Conservation (phyloP, 768 basidiomycete genomes). For the Sarcodon sp. region DNA sequence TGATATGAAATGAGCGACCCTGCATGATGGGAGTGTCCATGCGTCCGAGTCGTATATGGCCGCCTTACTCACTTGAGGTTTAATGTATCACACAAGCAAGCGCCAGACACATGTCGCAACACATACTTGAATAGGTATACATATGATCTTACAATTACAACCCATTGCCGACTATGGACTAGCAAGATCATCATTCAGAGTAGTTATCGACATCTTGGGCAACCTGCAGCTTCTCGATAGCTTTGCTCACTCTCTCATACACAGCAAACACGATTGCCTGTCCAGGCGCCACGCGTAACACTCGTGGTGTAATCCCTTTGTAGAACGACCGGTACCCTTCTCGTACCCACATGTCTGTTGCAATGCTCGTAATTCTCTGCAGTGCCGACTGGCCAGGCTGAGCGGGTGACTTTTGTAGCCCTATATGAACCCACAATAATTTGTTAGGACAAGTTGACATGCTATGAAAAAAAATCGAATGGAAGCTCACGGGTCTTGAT, state of each 20-base stretch:
- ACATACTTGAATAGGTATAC: too few species aligned
- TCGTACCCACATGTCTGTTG: slow-evolving; percentile 83
- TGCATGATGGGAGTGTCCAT: too few species aligned
- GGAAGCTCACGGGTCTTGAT: slow-evolving; percentile 78
- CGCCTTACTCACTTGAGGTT: too few species aligned
- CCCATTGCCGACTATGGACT: too few species aligned
- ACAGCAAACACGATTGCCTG: slow-evolving; percentile 97
- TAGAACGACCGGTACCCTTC: slow-evolving; percentile 91
- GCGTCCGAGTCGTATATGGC: too few species aligned
- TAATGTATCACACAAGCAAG: too few species aligned
- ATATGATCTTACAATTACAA: too few species aligned
- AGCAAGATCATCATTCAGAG: slow-evolving; percentile 35
- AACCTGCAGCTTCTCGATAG: slow-evolving; percentile 59
- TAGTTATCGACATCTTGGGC: slow-evolving; percentile 48
- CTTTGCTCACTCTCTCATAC: slow-evolving; percentile 74
- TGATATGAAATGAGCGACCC: too few species aligned
- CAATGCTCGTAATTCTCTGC: slow-evolving; percentile 68
- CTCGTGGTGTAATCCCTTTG: slow-evolving; percentile 96
- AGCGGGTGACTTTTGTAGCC: slow-evolving; percentile 76
- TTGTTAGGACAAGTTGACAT: slow-evolving; percentile 2
- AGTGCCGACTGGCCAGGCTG: slow-evolving; percentile 65
- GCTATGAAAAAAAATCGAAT: slow-evolving; percentile 1
- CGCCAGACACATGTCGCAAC: too few species aligned
- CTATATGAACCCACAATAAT: slow-evolving; percentile 20
- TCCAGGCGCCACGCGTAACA: slow-evolving; percentile 92